Evolutionary conservation across 1,284 basidiomycete genomes (phyloP).

Genomic region (Tilletia indica): DNA sequence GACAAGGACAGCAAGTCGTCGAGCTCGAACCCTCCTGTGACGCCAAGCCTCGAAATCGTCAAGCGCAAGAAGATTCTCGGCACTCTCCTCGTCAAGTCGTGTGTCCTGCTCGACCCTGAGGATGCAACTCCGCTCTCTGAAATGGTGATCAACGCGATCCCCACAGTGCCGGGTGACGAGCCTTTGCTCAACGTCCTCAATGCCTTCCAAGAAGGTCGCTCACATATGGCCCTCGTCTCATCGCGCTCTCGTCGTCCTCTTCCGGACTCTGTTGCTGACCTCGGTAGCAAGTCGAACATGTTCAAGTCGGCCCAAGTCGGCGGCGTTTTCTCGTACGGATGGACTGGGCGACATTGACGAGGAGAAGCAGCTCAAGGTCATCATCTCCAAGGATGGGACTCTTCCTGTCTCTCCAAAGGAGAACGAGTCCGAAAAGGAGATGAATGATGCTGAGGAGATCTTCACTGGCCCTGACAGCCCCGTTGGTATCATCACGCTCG

Average conservation of each 20-base stretch:
- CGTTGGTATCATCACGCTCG: conserved; percentile 85
- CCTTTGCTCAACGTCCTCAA: conserved; percentile 81
- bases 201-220: conserved; percentile 84
- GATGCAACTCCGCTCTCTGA: conserved; percentile 57
- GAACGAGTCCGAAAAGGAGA: not conserved
- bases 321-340: conserved; percentile 29
- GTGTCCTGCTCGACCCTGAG: conserved; percentile 83
- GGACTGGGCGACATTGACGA: conserved; percentile 43
- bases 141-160: conserved; percentile 68
- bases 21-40: not conserved
- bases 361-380: conserved; percentile 33
- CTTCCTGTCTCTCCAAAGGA: not conserved
- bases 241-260: conserved; percentile 49
- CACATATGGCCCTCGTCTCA: conserved; percentile 82
- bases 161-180: conserved; percentile 80
- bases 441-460: not conserved
- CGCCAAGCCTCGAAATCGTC: conserved; percentile 26
- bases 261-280: conserved; percentile 57
- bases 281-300: conserved; percentile 28
- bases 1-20: conserved; percentile 9
- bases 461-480: conserved; percentile 58
- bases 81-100: conserved; percentile 78
- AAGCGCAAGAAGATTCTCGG: conserved; percentile 72
- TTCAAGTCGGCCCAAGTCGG: conserved; percentile 15
- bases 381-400: not conserved